These are phyloP conservation scores for Fraxinus latifolia DNA, from an alignment of 305 asterid species.

Conservation along the genomic window DNA sequence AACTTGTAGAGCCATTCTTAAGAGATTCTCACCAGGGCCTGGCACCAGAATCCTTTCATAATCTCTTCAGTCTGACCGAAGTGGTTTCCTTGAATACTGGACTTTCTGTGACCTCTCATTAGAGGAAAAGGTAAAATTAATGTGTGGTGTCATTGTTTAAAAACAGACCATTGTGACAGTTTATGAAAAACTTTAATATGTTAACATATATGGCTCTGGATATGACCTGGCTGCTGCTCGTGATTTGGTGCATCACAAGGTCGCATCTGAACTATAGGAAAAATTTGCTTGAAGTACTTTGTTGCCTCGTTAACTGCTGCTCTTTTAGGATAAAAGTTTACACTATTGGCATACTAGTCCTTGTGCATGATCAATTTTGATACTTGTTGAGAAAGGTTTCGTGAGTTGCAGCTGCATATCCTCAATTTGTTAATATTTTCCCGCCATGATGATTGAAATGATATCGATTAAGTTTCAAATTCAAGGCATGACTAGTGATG, in stretches of 20 bases:
- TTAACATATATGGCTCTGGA: background rate
- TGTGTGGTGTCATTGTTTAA: background rate
- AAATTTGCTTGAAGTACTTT: background rate
- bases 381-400: background rate
- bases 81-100: background rate
- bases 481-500: background rate
- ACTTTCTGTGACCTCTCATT: background rate
- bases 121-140: background rate
- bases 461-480: background rate
- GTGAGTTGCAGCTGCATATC: background rate
- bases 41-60: background rate
- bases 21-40: background rate
- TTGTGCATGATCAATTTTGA: background rate
- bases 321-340: background rate
- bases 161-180: background rate
- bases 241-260: background rate
- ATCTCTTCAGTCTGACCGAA: background rate
- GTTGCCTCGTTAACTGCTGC: background rate
- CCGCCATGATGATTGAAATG: background rate
- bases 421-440: background rate
- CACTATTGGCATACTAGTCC: background rate
- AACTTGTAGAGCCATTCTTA: background rate
- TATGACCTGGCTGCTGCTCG: background rate
- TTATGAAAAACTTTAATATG: background rate
- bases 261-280: background rate